Evolutionary conservation across 1,139 yeast genomes (phyloP), one percentile per base, ranked within the genome.

Genomic region (Scheffersomyces quercinus): DNA sequence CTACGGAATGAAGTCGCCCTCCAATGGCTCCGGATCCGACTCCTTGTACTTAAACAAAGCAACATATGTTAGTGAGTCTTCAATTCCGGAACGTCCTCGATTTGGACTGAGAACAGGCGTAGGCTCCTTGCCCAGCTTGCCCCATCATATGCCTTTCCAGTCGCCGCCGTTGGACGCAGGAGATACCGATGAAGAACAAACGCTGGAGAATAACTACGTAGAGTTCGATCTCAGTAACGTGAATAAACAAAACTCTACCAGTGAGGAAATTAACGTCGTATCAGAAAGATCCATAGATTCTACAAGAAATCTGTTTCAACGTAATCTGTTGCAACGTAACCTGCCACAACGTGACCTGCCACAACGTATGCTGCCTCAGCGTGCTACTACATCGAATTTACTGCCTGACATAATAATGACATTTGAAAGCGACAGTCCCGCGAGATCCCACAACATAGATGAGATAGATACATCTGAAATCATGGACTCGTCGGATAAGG

Each of bases 201-300:
- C 20, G 5, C 35, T 20, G 9, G 55, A 52, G 12, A 49, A 43
- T 31, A 56, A 62, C 39, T 68, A 58, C 44, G 67, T 70, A 12
- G 75, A 70, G 46, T 70, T 68, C 49, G 70, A 70, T 50, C 52
- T 69, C 35, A 58, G 67, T 33, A 37, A 38, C 29, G 37, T 37
- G 34, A 40, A 41, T 38, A 40, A 15, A 15, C 28, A 33, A 15
- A 38, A 39, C 12, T 35, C 41, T 28, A 28, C 37, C 5, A 44
- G 32, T 16, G 36, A 51, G 15, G 11, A 34, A 39, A 24, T 38
- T 42, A n/a, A 40, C 42, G 3, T 34, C 41, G 24, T n/a, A 12
- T 15, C 36, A 28, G 30, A 38, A 29, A 16, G 41, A 35, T 28
- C 35, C 15, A 16, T 36, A 39, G 44, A 40, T 16, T 37, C 40